Evolutionary conservation across 2,329 filamentous ascomycete species (phyloP).

Genomic region (Penicillium sp.): DNA sequence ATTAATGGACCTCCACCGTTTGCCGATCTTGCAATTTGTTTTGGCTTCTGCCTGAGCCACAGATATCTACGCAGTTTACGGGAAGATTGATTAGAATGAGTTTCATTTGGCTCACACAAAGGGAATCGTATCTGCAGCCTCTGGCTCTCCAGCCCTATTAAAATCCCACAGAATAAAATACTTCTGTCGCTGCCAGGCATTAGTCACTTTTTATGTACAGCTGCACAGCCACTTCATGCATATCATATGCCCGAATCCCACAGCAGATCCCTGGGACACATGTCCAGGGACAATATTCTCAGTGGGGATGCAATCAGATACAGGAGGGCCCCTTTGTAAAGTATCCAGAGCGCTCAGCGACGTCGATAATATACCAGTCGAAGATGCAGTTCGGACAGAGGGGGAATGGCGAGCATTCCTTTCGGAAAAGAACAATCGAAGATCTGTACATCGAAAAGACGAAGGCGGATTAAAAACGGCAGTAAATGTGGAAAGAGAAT

Average conservation of each 20-base stretch:
- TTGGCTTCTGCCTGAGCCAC: not conserved
- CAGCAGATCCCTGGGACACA: not conserved
- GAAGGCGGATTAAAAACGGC: conserved; percentile 31
- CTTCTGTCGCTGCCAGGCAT: conserved; percentile 15
- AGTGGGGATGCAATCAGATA: conserved; percentile 10
- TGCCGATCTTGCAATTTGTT: conserved; percentile 18
- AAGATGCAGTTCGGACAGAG: conserved; percentile 16
- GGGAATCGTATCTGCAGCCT: conserved; percentile 27
- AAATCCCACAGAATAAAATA: conserved; percentile 15
- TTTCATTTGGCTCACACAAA: conserved; percentile 29
- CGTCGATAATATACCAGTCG: not conserved
- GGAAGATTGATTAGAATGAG: conserved; percentile 8
- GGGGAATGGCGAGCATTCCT: conserved; percentile 18
- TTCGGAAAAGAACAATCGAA: conserved; percentile 8
- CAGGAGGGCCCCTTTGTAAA: conserved; percentile 3
- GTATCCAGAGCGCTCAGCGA: conserved; percentile 16
- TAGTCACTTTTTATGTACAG: conserved; percentile 31
- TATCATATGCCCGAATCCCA: conserved; percentile 9
- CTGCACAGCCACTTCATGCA: conserved; percentile 23
- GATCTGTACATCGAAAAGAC: conserved; percentile 28
- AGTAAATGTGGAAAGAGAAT: conserved; percentile 25
- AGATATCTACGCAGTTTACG: too few relatives aligned
- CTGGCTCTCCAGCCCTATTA: conserved; percentile 24
- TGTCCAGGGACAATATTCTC: not conserved
- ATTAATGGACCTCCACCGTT: conserved; percentile 20